Conservation (phyloP, 2,329 filamentous ascomycete genomes). For the Monilinia laxa region DNA sequence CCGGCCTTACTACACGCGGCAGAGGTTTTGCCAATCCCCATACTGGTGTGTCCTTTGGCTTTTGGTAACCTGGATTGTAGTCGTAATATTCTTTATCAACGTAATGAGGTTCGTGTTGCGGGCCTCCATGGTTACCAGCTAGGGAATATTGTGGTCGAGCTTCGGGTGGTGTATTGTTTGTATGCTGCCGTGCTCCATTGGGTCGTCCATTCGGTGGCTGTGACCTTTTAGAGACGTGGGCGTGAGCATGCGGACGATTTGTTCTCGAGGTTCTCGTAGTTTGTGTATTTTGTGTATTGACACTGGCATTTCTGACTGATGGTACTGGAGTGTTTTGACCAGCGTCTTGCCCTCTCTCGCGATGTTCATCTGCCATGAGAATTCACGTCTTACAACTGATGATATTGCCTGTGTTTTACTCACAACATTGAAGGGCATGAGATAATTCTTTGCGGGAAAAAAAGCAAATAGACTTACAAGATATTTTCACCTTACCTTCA, state of each 20-base stretch:
- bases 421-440: neutral
- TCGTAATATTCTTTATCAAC: conserved; percentile 28
- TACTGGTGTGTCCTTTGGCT: conserved; percentile 25
- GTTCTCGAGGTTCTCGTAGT: neutral
- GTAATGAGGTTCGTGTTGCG: conserved; percentile 20
- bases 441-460: neutral
- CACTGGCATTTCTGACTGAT: conserved; percentile 10
- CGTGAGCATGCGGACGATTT: conserved; percentile 7
- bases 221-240: conserved; percentile 10
- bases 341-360: neutral
- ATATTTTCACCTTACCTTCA: neutral
- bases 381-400: neutral
- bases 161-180: neutral
- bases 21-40: conserved; percentile 30
- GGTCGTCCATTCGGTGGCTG: conserved; percentile 3
- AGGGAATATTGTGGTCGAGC: conserved; percentile 14
- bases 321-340: neutral
- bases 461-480: conserved; percentile 1
- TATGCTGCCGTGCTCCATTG: conserved; percentile 3
- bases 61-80: conserved; percentile 28
- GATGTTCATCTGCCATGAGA: conserved; percentile 17
- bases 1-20: conserved; percentile 27
- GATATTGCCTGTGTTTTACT: neutral
- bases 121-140: conserved; percentile 9
- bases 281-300: conserved; percentile 6